phyloP scores from a whole-genome alignment of 2,329 filamentous ascomycete species.

The Cladobotryum mycophilum region DNA sequence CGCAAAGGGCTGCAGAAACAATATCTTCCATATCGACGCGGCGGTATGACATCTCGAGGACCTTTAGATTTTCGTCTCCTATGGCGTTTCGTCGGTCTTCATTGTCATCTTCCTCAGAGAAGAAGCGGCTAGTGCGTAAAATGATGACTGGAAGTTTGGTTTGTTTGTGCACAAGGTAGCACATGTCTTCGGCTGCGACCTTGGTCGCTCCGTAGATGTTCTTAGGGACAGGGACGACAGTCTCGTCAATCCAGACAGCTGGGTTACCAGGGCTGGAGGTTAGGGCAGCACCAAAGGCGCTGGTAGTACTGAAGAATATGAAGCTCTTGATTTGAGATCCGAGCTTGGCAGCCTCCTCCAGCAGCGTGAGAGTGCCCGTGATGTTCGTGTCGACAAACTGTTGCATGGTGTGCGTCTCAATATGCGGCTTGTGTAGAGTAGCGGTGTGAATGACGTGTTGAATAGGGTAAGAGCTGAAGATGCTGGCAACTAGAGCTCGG shows the following conservation, averaged over 20 bases:
- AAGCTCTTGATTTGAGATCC: conserved; percentile 30
- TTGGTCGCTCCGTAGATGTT: conserved; percentile 47
- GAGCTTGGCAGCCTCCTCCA: conserved; percentile 31
- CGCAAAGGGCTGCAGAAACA: conserved; percentile 35
- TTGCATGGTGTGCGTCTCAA: conserved; percentile 37
- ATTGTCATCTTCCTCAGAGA: conserved; percentile 42
- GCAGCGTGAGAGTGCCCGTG: conserved; percentile 35
- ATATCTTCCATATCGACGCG: conserved; percentile 39
- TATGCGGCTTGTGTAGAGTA: conserved; percentile 43
- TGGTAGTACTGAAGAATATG: conserved; percentile 41
- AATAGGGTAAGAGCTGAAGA: conserved; percentile 29
- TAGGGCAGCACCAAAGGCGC: conserved; percentile 37
- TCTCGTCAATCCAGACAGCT: conserved; percentile 40
- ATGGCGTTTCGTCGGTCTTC: conserved; percentile 30
- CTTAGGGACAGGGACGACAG: conserved; percentile 34
- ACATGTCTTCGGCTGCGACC: conserved; percentile 42
- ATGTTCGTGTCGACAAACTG: conserved; percentile 41
- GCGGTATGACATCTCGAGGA: conserved; percentile 41
- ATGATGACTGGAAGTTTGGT: conserved; percentile 35
- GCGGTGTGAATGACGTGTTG: conserved; percentile 39
- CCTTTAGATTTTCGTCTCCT: conserved; percentile 39
- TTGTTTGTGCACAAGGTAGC: conserved; percentile 34
- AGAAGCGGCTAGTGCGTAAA: conserved; percentile 43
- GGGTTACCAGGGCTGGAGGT: conserved; percentile 29
- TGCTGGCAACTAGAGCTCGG: conserved; percentile 23